Base-by-base conservation (phyloP, 2,329 filamentous ascomycete genomes). In the Juglanconis juglandina region DNA sequence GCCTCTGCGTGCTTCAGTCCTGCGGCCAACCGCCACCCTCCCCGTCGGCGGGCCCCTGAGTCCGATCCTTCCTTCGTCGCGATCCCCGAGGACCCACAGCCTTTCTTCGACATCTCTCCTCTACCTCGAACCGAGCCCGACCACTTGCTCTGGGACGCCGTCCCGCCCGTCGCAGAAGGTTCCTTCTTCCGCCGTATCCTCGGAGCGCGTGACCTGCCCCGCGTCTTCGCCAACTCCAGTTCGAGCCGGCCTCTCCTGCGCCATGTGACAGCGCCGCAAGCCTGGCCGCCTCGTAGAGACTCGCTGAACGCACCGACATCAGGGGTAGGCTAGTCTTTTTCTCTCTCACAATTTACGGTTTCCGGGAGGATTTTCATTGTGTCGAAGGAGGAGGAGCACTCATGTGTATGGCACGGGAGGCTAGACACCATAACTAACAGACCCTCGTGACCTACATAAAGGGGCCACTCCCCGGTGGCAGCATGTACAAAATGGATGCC, bases 111-210 rank as follows among this genome's bases (percentile, higher is more conserved):
- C 53, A 32, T 39, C 46, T 54, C 52, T 48, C 51, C 56, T 64
- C 65, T 51, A 55, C 63, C 53, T 53, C 66, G 50, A 59, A n/a
- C 64, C 68, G 48, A 60, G 35, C 44, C 65, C 60, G 67, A 70
- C 64, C 70, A 70, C 47, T 63, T 47, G 44, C 44, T 66, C 66
- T 76, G 80, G 62, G 78, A 80, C 66, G 85, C 81, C 17, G 72
- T 83, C 64, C 70, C 76, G 54, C 83, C 81, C 61, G 81, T 84
- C 63, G 73, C 81, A 68, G 79, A 85, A 76, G 81, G 84, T 65
- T 80, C 80, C 35, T 83, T 84, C 69, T 81, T 82, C 72, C 76
- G 78, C 66, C 77, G 75, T 64, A 78, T 79, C 65, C 72, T 79
- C 69, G 68, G 71, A 42, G 69, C 72, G 60, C 67, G 69, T 48